Conservation (phyloP, 768 basidiomycete species). For the Rubroboletus pulcherrimus region DNA sequence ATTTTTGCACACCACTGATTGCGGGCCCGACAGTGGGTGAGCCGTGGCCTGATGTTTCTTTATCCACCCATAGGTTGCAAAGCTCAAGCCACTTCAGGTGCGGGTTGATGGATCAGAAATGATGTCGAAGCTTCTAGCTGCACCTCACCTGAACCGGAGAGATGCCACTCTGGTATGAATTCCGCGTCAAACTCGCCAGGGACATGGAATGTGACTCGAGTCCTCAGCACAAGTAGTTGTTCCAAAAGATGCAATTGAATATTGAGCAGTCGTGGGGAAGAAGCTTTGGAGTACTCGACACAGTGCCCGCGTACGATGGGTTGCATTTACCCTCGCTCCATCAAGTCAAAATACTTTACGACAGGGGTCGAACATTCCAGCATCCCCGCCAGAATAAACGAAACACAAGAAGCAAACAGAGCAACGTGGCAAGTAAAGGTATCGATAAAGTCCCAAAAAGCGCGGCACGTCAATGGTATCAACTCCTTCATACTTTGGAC, state of each 20-base stretch:
- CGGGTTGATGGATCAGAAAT: slow-evolving; percentile 1
- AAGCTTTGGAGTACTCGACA: not conserved
- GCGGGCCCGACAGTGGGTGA: slow-evolving; percentile 44
- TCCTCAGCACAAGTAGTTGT: not conserved
- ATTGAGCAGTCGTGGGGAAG: slow-evolving; percentile 1
- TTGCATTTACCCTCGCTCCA: not conserved
- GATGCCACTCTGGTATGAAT: slow-evolving; percentile 69
- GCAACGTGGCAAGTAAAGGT: not conserved
- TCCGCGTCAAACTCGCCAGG: slow-evolving; percentile 63
- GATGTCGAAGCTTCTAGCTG: not conserved
- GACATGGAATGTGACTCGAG: slow-evolving; percentile 44
- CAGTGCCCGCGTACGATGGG: not conserved
- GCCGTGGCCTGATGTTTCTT: slow-evolving; percentile 38
- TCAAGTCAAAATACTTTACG: not conserved
- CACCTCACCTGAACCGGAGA: slow-evolving; percentile 56
- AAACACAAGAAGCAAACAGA: not conserved
- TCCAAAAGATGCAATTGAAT: not conserved
- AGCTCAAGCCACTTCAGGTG: slow-evolving; percentile 61
- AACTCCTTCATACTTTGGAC: slow-evolving; percentile 63
- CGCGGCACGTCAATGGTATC: not conserved
- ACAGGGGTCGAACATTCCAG: not conserved
- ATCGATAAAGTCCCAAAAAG: not conserved
- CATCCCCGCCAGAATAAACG: not conserved
- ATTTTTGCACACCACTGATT: slow-evolving; percentile 50
- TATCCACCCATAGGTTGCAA: slow-evolving; percentile 58